Evolutionary conservation across 352 stramenopile species (phyloP).

Genomic region (Phytophthora vignae): DNA sequence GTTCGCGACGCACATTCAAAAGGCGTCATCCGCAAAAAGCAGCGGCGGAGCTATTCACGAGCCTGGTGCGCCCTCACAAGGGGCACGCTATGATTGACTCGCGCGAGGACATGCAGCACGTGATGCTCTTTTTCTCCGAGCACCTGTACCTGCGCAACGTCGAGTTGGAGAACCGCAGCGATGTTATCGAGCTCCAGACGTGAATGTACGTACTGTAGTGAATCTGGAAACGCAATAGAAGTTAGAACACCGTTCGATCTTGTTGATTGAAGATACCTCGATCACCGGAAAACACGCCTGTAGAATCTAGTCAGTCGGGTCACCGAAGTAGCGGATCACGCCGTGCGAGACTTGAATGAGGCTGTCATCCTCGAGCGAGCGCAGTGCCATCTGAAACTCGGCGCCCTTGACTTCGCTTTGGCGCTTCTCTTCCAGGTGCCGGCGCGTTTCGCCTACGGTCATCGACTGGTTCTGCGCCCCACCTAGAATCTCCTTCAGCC

Average conservation of each 20-base stretch:
- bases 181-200: conserved; percentile 63
- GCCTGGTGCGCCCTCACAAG: conserved; percentile 36
- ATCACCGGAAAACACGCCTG: conserved; percentile 2
- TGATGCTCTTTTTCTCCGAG: conserved; percentile 72
- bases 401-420: conserved; percentile 80
- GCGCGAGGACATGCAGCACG: conserved; percentile 56
- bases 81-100: conserved; percentile 64
- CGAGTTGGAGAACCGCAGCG: conserved; percentile 55
- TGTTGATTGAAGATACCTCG: conserved; percentile 16
- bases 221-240: neutral
- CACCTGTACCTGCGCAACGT: conserved; percentile 62
- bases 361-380: conserved; percentile 92
- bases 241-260: neutral
- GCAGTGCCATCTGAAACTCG: conserved; percentile 91
- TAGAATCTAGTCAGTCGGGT: conserved; percentile 33
- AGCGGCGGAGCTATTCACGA: conserved; percentile 41
- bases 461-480: conserved; percentile 76
- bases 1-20: conserved; percentile 30
- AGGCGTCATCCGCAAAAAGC: conserved; percentile 22
- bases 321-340: conserved; percentile 78
- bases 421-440: conserved; percentile 87
- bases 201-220: conserved; percentile 11
- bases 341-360: conserved; percentile 94
- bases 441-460: conserved; percentile 86
- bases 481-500: conserved; percentile 65